Conservation (phyloP, 1,284 basidiomycete species). For the Hypsizygus ulmarius region DNA sequence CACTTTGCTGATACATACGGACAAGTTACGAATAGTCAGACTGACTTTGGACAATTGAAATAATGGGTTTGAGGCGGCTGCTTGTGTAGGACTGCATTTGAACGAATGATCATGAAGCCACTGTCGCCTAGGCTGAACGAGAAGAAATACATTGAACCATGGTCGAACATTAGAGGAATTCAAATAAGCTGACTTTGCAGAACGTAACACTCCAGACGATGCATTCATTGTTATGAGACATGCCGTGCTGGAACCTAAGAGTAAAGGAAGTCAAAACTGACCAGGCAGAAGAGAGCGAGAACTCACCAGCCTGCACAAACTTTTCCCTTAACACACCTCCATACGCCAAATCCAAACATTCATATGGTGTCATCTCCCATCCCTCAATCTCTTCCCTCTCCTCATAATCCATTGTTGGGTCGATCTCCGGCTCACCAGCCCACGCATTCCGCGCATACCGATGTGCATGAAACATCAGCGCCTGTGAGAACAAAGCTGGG, state of each 20-base stretch:
- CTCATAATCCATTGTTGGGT: slow-evolving; percentile 80
- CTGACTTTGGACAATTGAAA: slow-evolving; percentile 79
- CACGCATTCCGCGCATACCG: slow-evolving; percentile 63
- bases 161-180: slow-evolving; percentile 4
- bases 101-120: slow-evolving; percentile 77
- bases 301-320: slow-evolving; percentile 69
- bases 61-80: slow-evolving; percentile 74
- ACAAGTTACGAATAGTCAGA: slow-evolving; percentile 6
- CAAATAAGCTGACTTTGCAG: slow-evolving; percentile 66
- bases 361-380: slow-evolving; percentile 67
- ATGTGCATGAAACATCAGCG: slow-evolving; percentile 66
- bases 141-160: slow-evolving; percentile 7
- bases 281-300: neutral
- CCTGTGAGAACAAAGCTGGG: slow-evolving; percentile 66
- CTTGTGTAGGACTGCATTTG: slow-evolving; percentile 59
- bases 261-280: slow-evolving; percentile 1
- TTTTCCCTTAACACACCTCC: slow-evolving; percentile 69
- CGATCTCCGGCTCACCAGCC: slow-evolving; percentile 78
- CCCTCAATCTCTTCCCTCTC: slow-evolving; percentile 66
- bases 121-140: slow-evolving; percentile 78
- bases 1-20: slow-evolving; percentile 4
- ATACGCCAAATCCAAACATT: slow-evolving; percentile 74
- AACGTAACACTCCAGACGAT: slow-evolving; percentile 68
- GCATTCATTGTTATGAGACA: slow-evolving; percentile 79
- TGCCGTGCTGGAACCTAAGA: slow-evolving; percentile 81